Percentiles rank a stretch among this genome's conserved stretches.
Conservation (phyloP, 169 alveolate genomes). For the Besnoitia besnoiti region DNA sequence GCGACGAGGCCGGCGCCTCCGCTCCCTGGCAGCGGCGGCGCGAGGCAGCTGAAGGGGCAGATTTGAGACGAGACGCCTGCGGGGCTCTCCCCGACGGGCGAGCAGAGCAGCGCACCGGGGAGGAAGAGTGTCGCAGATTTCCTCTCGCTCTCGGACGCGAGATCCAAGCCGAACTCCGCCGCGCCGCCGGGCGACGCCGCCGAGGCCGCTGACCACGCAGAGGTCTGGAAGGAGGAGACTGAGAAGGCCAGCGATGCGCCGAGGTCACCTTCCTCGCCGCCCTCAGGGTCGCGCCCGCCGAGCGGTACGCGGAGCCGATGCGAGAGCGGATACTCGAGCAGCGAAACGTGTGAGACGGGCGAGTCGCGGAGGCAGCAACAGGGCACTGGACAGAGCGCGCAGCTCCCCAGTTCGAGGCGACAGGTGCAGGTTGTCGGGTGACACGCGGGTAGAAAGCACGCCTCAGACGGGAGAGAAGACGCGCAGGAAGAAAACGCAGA, state of each 20-base stretch:
- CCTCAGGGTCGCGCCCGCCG: too few species aligned
- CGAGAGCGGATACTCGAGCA: not conserved
- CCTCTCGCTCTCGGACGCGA: too few species aligned
- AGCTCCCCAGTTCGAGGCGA: not conserved
- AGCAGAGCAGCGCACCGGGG: too few species aligned
- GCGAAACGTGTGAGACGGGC: not conserved
- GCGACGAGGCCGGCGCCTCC: not conserved
- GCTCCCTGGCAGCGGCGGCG: not conserved
- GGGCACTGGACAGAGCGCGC: not conserved
- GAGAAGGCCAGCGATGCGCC: too few species aligned
- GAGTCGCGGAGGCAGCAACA: not conserved
- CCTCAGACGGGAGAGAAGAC: not conserved
- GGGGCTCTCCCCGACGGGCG: too few species aligned
- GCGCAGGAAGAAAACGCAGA: not conserved
- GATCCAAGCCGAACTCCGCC: too few species aligned
- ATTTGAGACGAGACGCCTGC: too few species aligned
- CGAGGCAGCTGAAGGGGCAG: conserved; percentile 35
- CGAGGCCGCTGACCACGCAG: too few species aligned
- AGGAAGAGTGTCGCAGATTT: too few species aligned
- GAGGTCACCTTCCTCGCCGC: too few species aligned
- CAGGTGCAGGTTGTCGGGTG: not conserved
- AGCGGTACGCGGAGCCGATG: not conserved
- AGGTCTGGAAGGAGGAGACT: too few species aligned
- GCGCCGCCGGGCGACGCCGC: too few species aligned
- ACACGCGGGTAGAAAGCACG: not conserved